Percentiles rank a stretch among this genome's conserved stretches.
Evolutionary conservation across 345 rosid genomes (phyloP).

Genomic region (Leavenworthia alabamica): DNA sequence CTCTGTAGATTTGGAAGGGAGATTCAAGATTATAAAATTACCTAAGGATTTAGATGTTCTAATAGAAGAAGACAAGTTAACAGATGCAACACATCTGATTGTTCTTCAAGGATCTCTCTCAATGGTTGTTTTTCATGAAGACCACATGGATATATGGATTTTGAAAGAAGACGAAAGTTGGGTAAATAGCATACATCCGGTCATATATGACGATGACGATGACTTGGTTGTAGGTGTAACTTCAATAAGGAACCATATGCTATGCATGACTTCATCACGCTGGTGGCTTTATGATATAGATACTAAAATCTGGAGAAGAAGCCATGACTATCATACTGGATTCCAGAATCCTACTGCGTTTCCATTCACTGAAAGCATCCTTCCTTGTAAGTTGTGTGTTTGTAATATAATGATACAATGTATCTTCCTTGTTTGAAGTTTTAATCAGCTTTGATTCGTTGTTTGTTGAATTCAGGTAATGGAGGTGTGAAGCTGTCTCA

Average conservation of each 20-base stretch:
- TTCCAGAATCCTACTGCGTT: background rate
- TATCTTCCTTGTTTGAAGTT: background rate
- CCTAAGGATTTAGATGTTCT: background rate
- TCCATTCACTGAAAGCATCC: conserved; percentile 27
- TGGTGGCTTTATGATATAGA: conserved; percentile 18
- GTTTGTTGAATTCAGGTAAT: conserved; percentile 11
- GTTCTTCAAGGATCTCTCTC: conserved; percentile 14
- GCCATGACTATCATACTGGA: background rate
- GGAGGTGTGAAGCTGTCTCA: conserved; percentile 1
- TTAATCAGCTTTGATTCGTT: background rate
- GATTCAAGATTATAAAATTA: background rate
- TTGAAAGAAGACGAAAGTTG: conserved; percentile 13
- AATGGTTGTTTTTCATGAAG: conserved; percentile 8
- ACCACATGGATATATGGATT: conserved; percentile 22
- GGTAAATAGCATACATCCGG: background rate
- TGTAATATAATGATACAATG: background rate
- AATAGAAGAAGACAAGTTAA: background rate
- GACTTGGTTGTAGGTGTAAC: conserved; percentile 12
- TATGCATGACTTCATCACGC: conserved; percentile 12
- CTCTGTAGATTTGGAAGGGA: conserved; percentile 11
- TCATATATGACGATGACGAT: background rate
- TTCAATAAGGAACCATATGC: background rate
- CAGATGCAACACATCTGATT: background rate
- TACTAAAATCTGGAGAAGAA: background rate
- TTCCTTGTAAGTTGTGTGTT: conserved; percentile 28